These are phyloP conservation scores for Penicillium roqueforti DNA, from an alignment of 495 filamentous ascomycete species.

Conservation along the genomic window DNA sequence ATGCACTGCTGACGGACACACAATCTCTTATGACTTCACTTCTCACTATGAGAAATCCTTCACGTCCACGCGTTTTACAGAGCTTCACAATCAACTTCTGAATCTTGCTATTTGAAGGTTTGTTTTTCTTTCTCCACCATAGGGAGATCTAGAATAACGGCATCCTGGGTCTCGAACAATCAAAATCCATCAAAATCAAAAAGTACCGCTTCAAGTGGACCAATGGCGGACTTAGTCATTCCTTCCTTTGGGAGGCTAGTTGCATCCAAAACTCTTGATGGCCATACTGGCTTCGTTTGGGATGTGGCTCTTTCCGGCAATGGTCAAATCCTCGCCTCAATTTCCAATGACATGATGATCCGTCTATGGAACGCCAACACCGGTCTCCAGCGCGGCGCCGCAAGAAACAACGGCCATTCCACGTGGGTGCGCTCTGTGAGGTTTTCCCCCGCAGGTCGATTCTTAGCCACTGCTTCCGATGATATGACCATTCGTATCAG, in stretches of 20 bases:
- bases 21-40: not conserved
- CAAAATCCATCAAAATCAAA: not conserved
- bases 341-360: conserved; percentile 11
- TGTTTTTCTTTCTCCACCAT: not conserved
- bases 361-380: conserved; percentile 9
- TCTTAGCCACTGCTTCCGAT: conserved; percentile 8
- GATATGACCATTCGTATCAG: conserved; percentile 10
- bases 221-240: not conserved
- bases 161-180: not conserved
- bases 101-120: not conserved
- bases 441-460: conserved; percentile 6
- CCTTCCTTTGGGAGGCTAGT: conserved; percentile 1
- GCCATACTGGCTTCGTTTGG: conserved; percentile 9
- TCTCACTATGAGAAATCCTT: conserved; percentile 10
- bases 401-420: conserved; percentile 8
- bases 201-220: not conserved
- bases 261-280: conserved; percentile 2
- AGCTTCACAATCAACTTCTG: not conserved
- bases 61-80: not conserved
- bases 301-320: conserved; percentile 1
- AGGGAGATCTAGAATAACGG: not conserved
- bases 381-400: conserved; percentile 3
- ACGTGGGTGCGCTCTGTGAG: conserved; percentile 6
- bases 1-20: conserved; percentile 6
- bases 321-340: conserved; percentile 8